Conservation (phyloP, 2,329 filamentous ascomycete species). For the Juglanconis sp. region DNA sequence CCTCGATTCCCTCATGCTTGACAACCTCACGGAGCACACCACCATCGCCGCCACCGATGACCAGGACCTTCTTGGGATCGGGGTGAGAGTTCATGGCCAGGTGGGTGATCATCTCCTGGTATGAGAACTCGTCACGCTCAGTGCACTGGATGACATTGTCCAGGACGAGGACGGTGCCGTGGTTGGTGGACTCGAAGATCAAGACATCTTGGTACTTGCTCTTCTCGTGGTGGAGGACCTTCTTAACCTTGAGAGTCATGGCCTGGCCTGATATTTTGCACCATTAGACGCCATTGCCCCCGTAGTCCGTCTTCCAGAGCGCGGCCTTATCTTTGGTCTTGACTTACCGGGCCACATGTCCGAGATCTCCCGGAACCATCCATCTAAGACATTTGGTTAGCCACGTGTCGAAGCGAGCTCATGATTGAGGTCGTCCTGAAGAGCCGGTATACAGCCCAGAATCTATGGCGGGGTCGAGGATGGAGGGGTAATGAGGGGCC, state of each 20-base stretch:
- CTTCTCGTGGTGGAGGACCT: conserved; percentile 98
- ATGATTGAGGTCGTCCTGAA: not conserved
- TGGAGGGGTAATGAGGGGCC: conserved; percentile 21
- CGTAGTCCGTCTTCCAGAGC: not conserved
- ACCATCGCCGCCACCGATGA: conserved; percentile 96
- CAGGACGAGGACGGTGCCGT: conserved; percentile 92
- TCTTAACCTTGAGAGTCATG: conserved; percentile 97
- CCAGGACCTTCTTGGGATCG: conserved; percentile 95
- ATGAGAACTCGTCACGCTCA: conserved; percentile 97
- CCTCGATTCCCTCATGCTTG: conserved; percentile 97
- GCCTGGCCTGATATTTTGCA: conserved; percentile 67
- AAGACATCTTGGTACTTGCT: conserved; percentile 98
- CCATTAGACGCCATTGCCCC: conserved; percentile 7
- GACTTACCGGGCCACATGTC: conserved; percentile 85
- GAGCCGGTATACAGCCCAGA: not conserved
- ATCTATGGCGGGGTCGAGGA: conserved; percentile 18
- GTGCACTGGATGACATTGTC: conserved; percentile 99
- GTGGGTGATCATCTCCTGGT: conserved; percentile 99
- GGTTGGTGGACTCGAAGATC: conserved; percentile 96
- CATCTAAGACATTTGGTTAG: conserved; percentile 60
- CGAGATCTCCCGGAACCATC: conserved; percentile 99
- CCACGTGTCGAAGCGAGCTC: not conserved
- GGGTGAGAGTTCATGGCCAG: conserved; percentile 98
- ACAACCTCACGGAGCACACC: conserved; percentile 97
- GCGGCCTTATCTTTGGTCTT: not conserved